Evolutionary conservation across 1,284 basidiomycete genomes (phyloP), one percentile per base, ranked within the genome.

Genomic region (Ustilago bromivora): DNA sequence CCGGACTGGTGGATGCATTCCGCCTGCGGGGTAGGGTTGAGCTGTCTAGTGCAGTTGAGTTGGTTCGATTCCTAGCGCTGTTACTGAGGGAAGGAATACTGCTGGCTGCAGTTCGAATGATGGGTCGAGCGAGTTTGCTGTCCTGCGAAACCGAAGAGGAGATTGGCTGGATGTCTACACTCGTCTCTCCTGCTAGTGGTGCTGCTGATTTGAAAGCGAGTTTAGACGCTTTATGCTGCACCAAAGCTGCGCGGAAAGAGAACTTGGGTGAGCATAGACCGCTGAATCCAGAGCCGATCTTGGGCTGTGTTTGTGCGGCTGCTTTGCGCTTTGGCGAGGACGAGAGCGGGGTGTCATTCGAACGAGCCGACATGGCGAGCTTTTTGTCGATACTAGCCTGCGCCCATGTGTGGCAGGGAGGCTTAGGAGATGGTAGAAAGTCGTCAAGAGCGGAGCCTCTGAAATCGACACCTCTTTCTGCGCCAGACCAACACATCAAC

Each of bases 181-280:
- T 31, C 4, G 35, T 36, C 10, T 31, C 34, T 4, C 7, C 46
- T 17, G 19, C 19, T 35, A 23, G 12, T 4, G 35, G 5, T 4
- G 47, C 4, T 34, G 59, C 2, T 4, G 59, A 5, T 23, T 60
- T 59, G 40, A 47, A 60, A 15, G 67, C 57, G 15, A 62, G 47
- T 28, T 74, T 74, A 7, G 59, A 59, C 17, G 63, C 47, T 32
- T 68, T 76, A 40, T 71, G 66, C 34, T 66, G 70, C 0, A 62
- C 57, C 0, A 77, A 38, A 7, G 74, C 74, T 13, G 74, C 66
- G 15, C 62, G 62, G 36, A 77, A 77, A 13, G 74, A 77, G 55
- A 77, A 77, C 43, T 77, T 77, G 34, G 69, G 68, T 10, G 70
- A 61, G 12, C 66, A 60, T 4, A 73, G 49, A 28, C 47, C 65